Evolutionary conservation across 352 stramenopile genomes (phyloP).

Genomic region (Saprolegnia parasitica): DNA sequence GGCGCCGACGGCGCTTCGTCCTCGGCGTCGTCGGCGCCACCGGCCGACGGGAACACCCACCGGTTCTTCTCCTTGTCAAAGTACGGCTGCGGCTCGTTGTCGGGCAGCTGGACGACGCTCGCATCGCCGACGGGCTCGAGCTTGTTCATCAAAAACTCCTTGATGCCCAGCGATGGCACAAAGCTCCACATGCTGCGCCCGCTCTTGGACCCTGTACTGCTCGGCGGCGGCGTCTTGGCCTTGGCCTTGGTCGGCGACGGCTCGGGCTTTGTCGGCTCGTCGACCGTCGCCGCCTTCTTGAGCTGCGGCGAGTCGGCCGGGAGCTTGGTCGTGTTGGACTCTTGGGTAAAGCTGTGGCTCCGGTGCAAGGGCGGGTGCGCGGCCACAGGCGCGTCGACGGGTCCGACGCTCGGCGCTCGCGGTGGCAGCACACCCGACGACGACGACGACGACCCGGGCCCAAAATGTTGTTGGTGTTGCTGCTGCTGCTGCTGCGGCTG

Average conservation of each 20-base stretch:
- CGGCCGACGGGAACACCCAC: constrained; percentile 79
- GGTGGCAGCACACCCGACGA: constrained; percentile 13
- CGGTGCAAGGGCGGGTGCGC: constrained; percentile 19
- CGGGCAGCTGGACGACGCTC: constrained; percentile 72
- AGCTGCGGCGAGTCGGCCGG: constrained; percentile 24
- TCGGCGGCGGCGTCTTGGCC: constrained; percentile 78
- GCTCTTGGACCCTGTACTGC: constrained; percentile 35
- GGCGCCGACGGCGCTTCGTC: constrained; percentile 67
- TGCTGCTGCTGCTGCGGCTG: neutral
- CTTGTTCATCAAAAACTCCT: constrained; percentile 56
- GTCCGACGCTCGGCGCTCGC: neutral
- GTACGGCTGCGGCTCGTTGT: constrained; percentile 78
- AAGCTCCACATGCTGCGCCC: constrained; percentile 55
- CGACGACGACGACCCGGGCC: neutral
- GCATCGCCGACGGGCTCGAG: constrained; percentile 66
- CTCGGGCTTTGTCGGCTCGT: neutral
- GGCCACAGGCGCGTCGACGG: neutral
- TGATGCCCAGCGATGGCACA: constrained; percentile 38
- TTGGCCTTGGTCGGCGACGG: constrained; percentile 42
- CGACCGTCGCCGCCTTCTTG: constrained; percentile 26
- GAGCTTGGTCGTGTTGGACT: constrained; percentile 27
- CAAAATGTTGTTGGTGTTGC: neutral
- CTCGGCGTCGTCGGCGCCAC: constrained; percentile 40
- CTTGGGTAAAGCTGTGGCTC: constrained; percentile 30
- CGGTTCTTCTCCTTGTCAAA: constrained; percentile 68